These are phyloP conservation scores for Selaginella tamariscina DNA, from an alignment of 75 land plant genomes.

Conservation along the genomic window DNA sequence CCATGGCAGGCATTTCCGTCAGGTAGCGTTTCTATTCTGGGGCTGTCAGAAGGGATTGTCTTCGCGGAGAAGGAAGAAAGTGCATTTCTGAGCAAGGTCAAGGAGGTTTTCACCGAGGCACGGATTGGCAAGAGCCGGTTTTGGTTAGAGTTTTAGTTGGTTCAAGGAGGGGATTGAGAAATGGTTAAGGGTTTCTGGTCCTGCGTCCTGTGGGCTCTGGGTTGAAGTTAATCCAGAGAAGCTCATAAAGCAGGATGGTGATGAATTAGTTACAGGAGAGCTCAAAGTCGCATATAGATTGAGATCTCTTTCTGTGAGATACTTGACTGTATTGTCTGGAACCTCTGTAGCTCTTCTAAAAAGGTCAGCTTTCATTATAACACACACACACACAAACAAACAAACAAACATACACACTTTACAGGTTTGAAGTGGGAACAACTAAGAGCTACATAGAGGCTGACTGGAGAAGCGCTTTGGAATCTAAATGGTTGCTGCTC, in stretches of 20 bases:
- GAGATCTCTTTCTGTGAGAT: background rate
- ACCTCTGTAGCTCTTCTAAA: background rate
- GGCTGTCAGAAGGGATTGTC: constrained; percentile 20
- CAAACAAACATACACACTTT: background rate
- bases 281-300: constrained; percentile 25
- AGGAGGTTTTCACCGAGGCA: background rate
- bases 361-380: too few relatives aligned
- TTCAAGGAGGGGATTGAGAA: constrained; percentile 15
- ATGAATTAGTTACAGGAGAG: constrained; percentile 10
- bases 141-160: constrained; percentile 28
- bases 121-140: background rate
- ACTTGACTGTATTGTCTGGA: constrained; percentile 13
- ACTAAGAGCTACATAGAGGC: too few relatives aligned
- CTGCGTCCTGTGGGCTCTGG: constrained; percentile 25
- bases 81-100: background rate
- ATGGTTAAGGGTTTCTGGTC: constrained; percentile 23
- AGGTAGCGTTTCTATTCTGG: background rate
- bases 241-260: background rate
- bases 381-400: too few relatives aligned
- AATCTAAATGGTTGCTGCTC: constrained; percentile 5
- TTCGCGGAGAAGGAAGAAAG: constrained; percentile 17
- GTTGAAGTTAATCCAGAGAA: constrained; percentile 10
- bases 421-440: background rate
- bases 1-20: constrained; percentile 1
- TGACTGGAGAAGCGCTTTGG: background rate